phyloP scores from a whole-genome alignment of 768 basidiomycete genomes.

The Tricholoma hemisulphureum region DNA sequence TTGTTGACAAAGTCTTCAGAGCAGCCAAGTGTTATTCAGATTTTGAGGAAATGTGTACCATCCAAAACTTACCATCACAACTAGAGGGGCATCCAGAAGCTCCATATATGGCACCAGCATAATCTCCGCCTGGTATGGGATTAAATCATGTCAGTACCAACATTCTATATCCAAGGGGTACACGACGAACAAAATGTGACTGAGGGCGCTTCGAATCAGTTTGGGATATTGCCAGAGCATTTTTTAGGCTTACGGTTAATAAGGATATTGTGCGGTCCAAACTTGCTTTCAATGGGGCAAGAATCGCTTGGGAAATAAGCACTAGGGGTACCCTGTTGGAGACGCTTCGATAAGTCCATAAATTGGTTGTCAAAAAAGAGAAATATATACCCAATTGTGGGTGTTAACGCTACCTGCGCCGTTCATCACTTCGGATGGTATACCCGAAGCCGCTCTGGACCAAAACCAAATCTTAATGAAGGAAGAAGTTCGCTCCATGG shows the following conservation, averaged over 20 bases:
- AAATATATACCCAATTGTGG: conserved; percentile 46
- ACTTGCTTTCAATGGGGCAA: conserved; percentile 56
- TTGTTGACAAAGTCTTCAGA: conserved; percentile 58
- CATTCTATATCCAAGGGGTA: not conserved
- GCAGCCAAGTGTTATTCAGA: not conserved
- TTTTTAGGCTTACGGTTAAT: conserved; percentile 47
- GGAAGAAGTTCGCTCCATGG: conserved; percentile 54
- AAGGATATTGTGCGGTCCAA: conserved; percentile 59
- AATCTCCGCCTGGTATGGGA: conserved; percentile 49
- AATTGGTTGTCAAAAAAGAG: not conserved
- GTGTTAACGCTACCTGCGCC: conserved; percentile 47
- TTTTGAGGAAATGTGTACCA: not conserved
- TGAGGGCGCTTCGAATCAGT: conserved; percentile 8
- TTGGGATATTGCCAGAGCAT: not conserved
- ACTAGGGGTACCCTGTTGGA: conserved; percentile 49
- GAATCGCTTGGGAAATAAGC: conserved; percentile 61
- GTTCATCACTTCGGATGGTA: conserved; percentile 46
- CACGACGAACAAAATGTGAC: conserved; percentile 58
- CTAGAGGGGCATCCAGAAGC: conserved; percentile 51
- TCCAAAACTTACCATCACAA: conserved; percentile 45
- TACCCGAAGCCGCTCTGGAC: conserved; percentile 43
- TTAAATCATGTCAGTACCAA: not conserved
- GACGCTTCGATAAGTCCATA: not conserved
- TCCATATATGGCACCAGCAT: conserved; percentile 50
- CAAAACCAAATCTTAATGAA: conserved; percentile 75